Evolutionary conservation across 768 basidiomycete species (phyloP).

Genomic region (Leccinum disarticulatum): DNA sequence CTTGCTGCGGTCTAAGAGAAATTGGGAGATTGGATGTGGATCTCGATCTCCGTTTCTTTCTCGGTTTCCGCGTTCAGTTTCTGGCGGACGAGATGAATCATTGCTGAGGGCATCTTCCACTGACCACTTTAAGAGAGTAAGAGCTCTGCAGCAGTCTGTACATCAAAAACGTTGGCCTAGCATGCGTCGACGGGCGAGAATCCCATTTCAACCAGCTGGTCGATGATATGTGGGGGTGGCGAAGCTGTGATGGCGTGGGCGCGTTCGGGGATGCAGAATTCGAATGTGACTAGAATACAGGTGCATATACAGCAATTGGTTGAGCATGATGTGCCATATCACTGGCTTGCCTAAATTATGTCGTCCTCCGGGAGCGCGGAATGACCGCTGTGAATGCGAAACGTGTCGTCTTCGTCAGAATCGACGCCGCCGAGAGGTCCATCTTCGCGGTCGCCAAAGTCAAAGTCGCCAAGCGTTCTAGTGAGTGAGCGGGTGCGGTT

Average conservation of each 20-base stretch:
- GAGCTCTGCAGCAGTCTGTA: slow-evolving; percentile 56
- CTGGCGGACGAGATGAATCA: too few relatives aligned
- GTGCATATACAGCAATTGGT: neutral
- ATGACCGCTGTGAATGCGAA: slow-evolving; percentile 1
- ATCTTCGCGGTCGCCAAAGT: slow-evolving; percentile 58
- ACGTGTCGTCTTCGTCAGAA: slow-evolving; percentile 36
- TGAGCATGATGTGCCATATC: slow-evolving; percentile 14
- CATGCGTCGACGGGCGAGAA: slow-evolving; percentile 75
- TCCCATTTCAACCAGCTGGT: slow-evolving; percentile 95
- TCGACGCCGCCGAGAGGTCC: slow-evolving; percentile 25
- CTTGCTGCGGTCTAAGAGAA: too few relatives aligned
- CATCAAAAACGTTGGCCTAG: slow-evolving; percentile 61
- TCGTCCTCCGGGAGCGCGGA: slow-evolving; percentile 52
- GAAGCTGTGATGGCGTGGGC: slow-evolving; percentile 32
- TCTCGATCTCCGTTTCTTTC: too few relatives aligned
- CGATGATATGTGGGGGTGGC: slow-evolving; percentile 86
- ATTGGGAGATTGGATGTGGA: too few relatives aligned
- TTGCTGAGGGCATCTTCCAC: too few relatives aligned
- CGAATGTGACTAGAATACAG: slow-evolving; percentile 9
- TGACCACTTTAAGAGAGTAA: too few relatives aligned
- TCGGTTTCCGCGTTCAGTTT: too few relatives aligned
- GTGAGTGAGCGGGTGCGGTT: too few relatives aligned
- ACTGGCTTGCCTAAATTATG: slow-evolving; percentile 64
- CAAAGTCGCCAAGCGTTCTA: too few relatives aligned
- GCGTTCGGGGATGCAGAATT: slow-evolving; percentile 12